Conservation (phyloP, 331 rosid species). For the Pyracantha coccinea region DNA sequence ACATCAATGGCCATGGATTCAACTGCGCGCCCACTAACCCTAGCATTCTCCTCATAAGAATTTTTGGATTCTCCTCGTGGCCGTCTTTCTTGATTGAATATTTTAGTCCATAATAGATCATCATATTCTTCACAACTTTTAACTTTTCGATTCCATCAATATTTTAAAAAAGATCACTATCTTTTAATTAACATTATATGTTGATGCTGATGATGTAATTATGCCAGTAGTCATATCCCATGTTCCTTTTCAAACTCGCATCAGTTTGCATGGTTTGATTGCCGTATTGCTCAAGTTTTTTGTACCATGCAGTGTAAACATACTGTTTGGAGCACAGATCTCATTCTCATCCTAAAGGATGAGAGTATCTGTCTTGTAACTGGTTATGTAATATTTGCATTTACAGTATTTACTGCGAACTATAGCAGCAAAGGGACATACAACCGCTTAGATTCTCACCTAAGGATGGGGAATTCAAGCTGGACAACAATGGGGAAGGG, state of each 20-base stretch:
- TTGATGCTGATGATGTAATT: background rate
- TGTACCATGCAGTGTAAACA: background rate
- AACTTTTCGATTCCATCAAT: background rate
- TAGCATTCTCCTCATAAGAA: no score
- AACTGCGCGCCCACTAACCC: background rate
- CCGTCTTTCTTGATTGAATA: background rate
- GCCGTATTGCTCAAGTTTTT: background rate
- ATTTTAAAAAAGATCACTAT: background rate
- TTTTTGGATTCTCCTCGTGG: background rate
- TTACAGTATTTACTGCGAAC: no score
- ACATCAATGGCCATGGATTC: background rate
- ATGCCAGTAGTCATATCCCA: background rate
- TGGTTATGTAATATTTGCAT: no score
- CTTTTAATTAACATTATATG: background rate
- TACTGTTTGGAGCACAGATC: background rate
- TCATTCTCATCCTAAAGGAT: background rate
- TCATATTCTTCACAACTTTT: no score
- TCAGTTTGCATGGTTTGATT: background rate
- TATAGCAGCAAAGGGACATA: background rate
- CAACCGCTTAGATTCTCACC: background rate
- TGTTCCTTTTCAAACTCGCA: background rate
- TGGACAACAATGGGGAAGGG: background rate
- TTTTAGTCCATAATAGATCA: background rate
- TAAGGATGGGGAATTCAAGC: conserved; percentile 1
- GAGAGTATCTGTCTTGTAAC: background rate